These are phyloP conservation scores for Xerocomus brunneocitrinus DNA, from an alignment of 768 basidiomycete species.

Conservation along the genomic window DNA sequence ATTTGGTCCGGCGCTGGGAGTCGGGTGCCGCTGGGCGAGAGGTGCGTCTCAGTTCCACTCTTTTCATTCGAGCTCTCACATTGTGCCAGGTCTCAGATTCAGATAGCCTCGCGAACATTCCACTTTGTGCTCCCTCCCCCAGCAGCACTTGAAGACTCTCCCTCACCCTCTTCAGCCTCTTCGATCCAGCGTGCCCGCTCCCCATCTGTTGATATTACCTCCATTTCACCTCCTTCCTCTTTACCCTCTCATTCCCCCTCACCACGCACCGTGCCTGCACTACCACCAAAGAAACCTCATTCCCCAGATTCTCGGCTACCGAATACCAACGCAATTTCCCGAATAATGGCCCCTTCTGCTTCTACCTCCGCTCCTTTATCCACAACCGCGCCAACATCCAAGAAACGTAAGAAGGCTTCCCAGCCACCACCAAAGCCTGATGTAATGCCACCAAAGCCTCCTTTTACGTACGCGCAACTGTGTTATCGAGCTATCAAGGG, in stretches of 20 bases:
- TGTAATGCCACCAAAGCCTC: conserved; percentile 85
- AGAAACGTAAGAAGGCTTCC: conserved; percentile 68
- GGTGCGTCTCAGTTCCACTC: conserved; percentile 43
- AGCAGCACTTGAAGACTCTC: conserved; percentile 72
- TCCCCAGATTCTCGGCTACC: conserved; percentile 52
- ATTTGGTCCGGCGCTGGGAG: conserved; percentile 91
- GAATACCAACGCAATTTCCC: conserved; percentile 57
- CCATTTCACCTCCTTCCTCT: conserved; percentile 78
- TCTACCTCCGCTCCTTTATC: conserved; percentile 21
- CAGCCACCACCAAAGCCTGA: conserved; percentile 51
- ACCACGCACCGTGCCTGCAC: conserved; percentile 41
- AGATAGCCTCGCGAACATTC: conserved; percentile 96
- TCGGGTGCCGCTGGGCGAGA: conserved; percentile 77
- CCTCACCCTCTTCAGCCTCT: conserved; percentile 72
- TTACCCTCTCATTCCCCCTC: conserved; percentile 74
- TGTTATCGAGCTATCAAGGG: conserved; percentile 86
- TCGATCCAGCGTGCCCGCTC: conserved; percentile 67
- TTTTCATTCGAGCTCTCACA: conserved; percentile 6
- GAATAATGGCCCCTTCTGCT: conserved; percentile 31
- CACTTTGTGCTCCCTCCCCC: conserved; percentile 94
- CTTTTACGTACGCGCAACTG: conserved; percentile 85
- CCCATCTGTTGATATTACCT: conserved; percentile 78
- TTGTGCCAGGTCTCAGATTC: conserved; percentile 76
- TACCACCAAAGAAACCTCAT: conserved; percentile 43
- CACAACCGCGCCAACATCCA: conserved; percentile 33